phyloP scores from a whole-genome alignment of 1,284 basidiomycete species.

The Cryptococcus deneoformans region DNA sequence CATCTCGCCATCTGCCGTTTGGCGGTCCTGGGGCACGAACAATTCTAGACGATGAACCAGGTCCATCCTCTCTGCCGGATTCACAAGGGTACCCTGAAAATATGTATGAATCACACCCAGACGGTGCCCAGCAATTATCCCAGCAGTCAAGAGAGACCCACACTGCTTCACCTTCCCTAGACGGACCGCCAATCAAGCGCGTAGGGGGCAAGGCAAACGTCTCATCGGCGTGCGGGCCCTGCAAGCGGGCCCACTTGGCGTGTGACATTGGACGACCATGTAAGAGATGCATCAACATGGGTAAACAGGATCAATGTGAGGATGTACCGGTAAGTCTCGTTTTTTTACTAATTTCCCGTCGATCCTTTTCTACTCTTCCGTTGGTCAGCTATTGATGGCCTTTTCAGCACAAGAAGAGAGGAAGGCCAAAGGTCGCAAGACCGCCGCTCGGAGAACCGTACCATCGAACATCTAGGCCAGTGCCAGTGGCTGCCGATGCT shows the following conservation, averaged over 20 bases:
- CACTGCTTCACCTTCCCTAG: constrained; percentile 9
- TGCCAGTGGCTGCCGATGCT: constrained; percentile 2
- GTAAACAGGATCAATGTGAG: constrained; percentile 42
- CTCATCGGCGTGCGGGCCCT: constrained; percentile 42
- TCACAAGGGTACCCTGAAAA: neutral
- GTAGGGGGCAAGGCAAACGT: constrained; percentile 23
- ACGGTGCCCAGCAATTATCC: neutral
- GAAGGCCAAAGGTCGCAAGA: constrained; percentile 42
- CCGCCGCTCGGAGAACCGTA: constrained; percentile 31
- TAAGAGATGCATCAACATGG: constrained; percentile 44
- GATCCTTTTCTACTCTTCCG: neutral
- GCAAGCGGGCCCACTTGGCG: constrained; percentile 44
- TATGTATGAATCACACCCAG: neutral
- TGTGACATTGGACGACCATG: constrained; percentile 45
- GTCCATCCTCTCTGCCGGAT: neutral
- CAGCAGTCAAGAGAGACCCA: neutral
- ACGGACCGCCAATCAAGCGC: constrained; percentile 10
- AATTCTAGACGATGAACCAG: constrained; percentile 4
- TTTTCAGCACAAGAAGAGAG: constrained; percentile 44
- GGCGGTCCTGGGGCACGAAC: constrained; percentile 13
- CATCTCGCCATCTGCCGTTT: constrained; percentile 4
- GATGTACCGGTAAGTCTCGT: constrained; percentile 45
- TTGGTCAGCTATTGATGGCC: neutral
- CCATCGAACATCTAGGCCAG: constrained; percentile 11
- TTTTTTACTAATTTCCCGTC: neutral